Percentiles rank a stretch among this genome's conserved stretches.
These are phyloP conservation scores for Venturia effusa DNA, from an alignment of 2,329 filamentous ascomycete species.

Conservation along the genomic window DNA sequence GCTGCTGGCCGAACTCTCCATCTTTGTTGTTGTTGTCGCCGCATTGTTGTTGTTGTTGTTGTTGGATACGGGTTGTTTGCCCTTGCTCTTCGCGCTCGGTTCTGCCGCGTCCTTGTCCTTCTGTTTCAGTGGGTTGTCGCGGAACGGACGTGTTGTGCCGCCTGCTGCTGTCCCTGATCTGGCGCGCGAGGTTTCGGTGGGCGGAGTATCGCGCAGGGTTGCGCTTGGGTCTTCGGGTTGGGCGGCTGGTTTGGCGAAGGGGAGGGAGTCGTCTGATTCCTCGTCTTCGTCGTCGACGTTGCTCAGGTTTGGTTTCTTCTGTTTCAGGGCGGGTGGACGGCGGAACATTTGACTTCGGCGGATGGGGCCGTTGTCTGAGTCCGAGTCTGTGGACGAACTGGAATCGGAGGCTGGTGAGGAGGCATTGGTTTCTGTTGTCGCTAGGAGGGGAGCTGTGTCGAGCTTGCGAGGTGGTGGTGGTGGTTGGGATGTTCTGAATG, in stretches of 20 bases:
- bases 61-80: conserved; percentile 2
- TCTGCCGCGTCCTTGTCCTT: neutral
- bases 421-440: conserved; percentile 6
- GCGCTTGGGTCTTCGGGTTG: conserved; percentile 10
- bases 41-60: too few species aligned
- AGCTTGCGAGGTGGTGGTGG: conserved; percentile 16
- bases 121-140: neutral
- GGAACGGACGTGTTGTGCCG: neutral
- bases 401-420: conserved; percentile 16
- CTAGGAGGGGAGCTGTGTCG: neutral
- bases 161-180: neutral
- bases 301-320: conserved; percentile 18
- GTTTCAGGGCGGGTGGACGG: conserved; percentile 24
- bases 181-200: neutral
- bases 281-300: conserved; percentile 24
- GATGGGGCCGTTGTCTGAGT: conserved; percentile 23
- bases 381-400: conserved; percentile 19
- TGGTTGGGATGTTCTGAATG: conserved; percentile 20
- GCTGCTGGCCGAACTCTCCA: conserved; percentile 11
- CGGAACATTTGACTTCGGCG: conserved; percentile 35
- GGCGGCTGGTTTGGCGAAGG: conserved; percentile 28
- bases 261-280: conserved; percentile 36
- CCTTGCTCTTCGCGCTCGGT: conserved; percentile 5
- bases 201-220: conserved; percentile 6
- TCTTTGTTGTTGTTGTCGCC: neutral